Percentiles rank a stretch among this genome's conserved stretches.
phyloP scores from a whole-genome alignment of 1,284 basidiomycete genomes.

The Cutaneotrichosporon cyanovorans region DNA sequence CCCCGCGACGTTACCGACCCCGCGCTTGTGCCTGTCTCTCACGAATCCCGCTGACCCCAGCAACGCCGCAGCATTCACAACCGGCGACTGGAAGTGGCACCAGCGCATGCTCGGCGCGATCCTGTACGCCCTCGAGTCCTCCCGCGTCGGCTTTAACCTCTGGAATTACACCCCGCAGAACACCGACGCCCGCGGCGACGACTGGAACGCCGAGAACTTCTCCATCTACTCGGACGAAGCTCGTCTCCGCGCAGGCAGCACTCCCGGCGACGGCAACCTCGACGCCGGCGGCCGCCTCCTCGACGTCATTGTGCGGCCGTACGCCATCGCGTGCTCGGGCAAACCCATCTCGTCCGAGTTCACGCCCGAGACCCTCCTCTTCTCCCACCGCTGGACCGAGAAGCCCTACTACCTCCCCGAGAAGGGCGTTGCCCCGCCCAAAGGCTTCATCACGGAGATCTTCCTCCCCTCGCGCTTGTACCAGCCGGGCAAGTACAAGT shows the following conservation, averaged over 20 bases:
- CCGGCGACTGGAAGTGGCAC: conserved; percentile 73
- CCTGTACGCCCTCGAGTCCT: conserved; percentile 65
- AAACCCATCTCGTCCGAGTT: conserved; percentile 29
- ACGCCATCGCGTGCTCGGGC: conserved; percentile 42
- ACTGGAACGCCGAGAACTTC: conserved; percentile 95
- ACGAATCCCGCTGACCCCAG: conserved; percentile 48
- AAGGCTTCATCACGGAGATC: conserved; percentile 63
- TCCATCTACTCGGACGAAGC: conserved; percentile 70
- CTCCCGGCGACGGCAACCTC: conserved; percentile 45
- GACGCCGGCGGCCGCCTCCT: conserved; percentile 77
- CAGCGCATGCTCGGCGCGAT: conserved; percentile 80
- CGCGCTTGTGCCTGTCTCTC: too few relatives aligned
- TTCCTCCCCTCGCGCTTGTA: conserved; percentile 55
- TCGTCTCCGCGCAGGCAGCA: conserved; percentile 44
- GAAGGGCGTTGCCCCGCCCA: conserved; percentile 46
- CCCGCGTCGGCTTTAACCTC: conserved; percentile 68
- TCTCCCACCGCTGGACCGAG: conserved; percentile 26
- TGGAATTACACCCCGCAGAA: conserved; percentile 96
- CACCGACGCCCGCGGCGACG: conserved; percentile 67
- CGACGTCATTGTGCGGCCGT: conserved; percentile 57
- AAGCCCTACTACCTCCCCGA: conserved; percentile 13
- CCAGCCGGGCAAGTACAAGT: conserved; percentile 15
- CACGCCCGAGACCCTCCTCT: conserved; percentile 22
- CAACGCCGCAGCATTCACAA: conserved; percentile 59
- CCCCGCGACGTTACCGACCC: too few relatives aligned